Evolutionary conservation across 805 yeast species (phyloP), one percentile per base, ranked within the genome.

Genomic region (Candida pini): DNA sequence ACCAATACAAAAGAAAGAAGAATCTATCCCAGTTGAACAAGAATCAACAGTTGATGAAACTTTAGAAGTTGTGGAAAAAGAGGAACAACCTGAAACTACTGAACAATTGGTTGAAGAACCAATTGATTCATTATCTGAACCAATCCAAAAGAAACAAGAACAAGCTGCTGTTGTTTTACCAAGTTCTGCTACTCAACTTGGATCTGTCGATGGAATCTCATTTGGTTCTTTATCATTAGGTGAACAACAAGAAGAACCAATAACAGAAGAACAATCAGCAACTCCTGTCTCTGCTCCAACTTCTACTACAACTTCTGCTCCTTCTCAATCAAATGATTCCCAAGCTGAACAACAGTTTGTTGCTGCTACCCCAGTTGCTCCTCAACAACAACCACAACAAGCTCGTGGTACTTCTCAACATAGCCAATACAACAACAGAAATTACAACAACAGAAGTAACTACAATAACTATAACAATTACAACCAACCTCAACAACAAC

Each of bases 201-300:
- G 62, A 44, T 40, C 58, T 21, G 63, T 68, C 34, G 72, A 69
- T 22, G 76, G 76, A 38, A 74, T 73, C 33, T 69, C 77, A 6
- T 72, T 73, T 40, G 78, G 78, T 30, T 72, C 77, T 3, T 64
- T 72, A 60, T 53, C 71, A 4, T 54, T 75, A 44, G 60, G 65
- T 34, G 73, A 71, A 28, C 71, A 68, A 31, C 66, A 64, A 38
- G 51, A 58, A 27, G 44, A 50, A 18, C 45, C 40, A 12, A 39
- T 40, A 9, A 44, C 41, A 4, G 51, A 58, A 28, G 46, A 51
- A 18, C 44, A 42, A 14, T 40, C 39, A 10, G 43, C 43, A 19
- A 50, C 24, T 23, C 28, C 35, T 8, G 18, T 39, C 25, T 33
- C 28, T 15, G 30, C 30, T 26, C 16, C 31, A 20, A 17, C 31